Base-by-base conservation (phyloP, 2,329 filamentous ascomycete species). In the Nectriaceae sp. region DNA sequence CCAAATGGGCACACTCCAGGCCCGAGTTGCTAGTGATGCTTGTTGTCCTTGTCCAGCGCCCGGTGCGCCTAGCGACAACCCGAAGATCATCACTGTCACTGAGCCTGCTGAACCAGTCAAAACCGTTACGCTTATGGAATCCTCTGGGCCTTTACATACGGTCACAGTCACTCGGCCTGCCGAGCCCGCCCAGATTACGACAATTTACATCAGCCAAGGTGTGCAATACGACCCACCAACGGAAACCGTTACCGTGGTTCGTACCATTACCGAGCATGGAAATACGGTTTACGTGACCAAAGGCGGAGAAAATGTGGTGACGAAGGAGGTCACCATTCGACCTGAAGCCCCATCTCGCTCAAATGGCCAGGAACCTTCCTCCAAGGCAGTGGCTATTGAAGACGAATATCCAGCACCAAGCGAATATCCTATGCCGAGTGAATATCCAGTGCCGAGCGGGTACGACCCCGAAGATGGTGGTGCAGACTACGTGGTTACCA, bases 41-140 rank as follows among this genome's bases (percentile, higher is more conserved):
- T 69, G 63, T 42, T 67, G 65, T 36, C 61, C 67, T 26, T 70
- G 68, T 20, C 47, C 59, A 5, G 41, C 46, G 10, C 36, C 60
- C 16, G 52, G 52, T 19, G 50, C 45, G 11, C 21, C 52, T 19
- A 46, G 40, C 8, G 46, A 51, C n/a, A 55, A 40, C 11, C 26
- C 37, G 8, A 47, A 49, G 8, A 64, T 61, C 11, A 54, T 68
- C 29, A 67, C 62, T 18, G 52, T 67, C 22, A 65, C 61, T 13
- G 54, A 60, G 18, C 53, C 56, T 39, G 44, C 55, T 44, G 31
- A 38, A 1, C 31, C 43, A 11, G 41, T 11, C 10, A 31, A 15
- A 31, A 31, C 51, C 15, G 46, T 59, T 21, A 62, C 54, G 5
- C 26, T 61, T 21, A 52, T 45, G 8, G 46, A 54, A n/a, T 49